Percentiles rank a stretch among this genome's conserved stretches.
Evolutionary conservation across 2,329 filamentous ascomycete genomes (phyloP).

Genomic region (Penicillium sp.): DNA sequence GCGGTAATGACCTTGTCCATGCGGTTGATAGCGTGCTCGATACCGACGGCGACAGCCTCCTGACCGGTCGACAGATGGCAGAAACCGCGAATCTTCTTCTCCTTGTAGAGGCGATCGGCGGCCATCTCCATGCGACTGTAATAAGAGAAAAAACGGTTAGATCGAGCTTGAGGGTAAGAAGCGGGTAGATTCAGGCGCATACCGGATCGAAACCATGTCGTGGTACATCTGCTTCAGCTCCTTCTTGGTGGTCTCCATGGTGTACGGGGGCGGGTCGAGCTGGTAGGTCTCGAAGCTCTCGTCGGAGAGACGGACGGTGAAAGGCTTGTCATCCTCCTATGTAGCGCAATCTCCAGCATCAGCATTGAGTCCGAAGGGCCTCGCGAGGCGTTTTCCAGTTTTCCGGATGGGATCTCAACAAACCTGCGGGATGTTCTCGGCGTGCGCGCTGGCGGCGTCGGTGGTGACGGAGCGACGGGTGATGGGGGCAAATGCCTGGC

Average conservation of each 20-base stretch:
- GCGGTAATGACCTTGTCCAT: constrained; percentile 94
- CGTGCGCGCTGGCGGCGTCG: constrained; percentile 88
- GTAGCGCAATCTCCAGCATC: constrained; percentile 18
- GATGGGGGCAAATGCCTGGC: constrained; percentile 50
- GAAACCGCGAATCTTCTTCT: constrained; percentile 99
- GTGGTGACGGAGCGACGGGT: constrained; percentile 84
- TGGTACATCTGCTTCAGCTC: constrained; percentile 99
- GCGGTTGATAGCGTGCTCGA: constrained; percentile 92
- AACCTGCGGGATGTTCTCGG: constrained; percentile 77
- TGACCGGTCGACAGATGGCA: constrained; percentile 98
- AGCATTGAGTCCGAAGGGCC: constrained; percentile 30
- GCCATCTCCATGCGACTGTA: constrained; percentile 98
- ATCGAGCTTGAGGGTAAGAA: neutral
- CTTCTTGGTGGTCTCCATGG: constrained; percentile 91
- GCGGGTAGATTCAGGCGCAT: constrained; percentile 45
- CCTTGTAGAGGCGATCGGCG: constrained; percentile 98
- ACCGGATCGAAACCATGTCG: constrained; percentile 95
- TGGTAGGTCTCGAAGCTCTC: constrained; percentile 99
- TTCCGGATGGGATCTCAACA: constrained; percentile 50
- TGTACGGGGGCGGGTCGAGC: constrained; percentile 93
- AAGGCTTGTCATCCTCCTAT: constrained; percentile 91
- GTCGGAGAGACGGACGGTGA: constrained; percentile 89
- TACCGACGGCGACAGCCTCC: constrained; percentile 95
- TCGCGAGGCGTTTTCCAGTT: constrained; percentile 42
- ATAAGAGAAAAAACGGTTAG: constrained; percentile 15